phyloP scores from a whole-genome alignment of 208 protist genomes.

The Trypanosoma cruzi region DNA sequence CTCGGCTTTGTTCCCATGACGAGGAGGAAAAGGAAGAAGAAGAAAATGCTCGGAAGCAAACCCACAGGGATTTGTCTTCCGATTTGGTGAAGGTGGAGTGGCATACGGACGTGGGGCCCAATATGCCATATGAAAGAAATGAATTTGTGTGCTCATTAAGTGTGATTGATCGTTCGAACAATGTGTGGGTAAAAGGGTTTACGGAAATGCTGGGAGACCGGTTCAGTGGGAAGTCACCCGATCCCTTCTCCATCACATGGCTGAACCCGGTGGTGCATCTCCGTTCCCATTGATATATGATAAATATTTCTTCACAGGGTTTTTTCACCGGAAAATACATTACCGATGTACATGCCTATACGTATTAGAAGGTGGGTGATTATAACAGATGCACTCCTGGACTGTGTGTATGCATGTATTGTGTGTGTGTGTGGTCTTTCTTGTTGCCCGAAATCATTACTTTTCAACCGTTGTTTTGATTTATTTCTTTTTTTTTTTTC shows the following conservation, averaged over 20 bases:
- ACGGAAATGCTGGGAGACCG: conserved; percentile 4
- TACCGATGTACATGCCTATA: no score
- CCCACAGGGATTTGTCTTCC: not conserved
- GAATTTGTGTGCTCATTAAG: conserved; percentile 1
- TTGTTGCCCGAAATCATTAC: not conserved
- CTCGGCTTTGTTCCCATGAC: not conserved
- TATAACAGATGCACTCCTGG: not conserved
- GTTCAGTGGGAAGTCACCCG: not conserved
- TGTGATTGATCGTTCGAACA: conserved; percentile 8
- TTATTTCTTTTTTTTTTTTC: not conserved
- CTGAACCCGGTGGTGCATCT: conserved; percentile 13
- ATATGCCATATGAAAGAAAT: not conserved
- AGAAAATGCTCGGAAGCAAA: not conserved
- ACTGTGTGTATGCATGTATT: not conserved
- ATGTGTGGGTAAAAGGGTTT: conserved; percentile 16
- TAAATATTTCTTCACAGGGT: no score
- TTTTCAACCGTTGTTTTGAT: not conserved
- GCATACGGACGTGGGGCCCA: not conserved
- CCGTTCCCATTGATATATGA: not conserved
- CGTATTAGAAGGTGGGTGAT: not conserved
- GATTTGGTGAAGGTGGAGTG: not conserved
- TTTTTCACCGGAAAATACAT: no score
- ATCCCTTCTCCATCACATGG: conserved; percentile 14
- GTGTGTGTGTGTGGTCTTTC: not conserved
- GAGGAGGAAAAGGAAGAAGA: not conserved